Conservation (phyloP, 176 grass and related monocot genomes). For the Musa schizocarpa region DNA sequence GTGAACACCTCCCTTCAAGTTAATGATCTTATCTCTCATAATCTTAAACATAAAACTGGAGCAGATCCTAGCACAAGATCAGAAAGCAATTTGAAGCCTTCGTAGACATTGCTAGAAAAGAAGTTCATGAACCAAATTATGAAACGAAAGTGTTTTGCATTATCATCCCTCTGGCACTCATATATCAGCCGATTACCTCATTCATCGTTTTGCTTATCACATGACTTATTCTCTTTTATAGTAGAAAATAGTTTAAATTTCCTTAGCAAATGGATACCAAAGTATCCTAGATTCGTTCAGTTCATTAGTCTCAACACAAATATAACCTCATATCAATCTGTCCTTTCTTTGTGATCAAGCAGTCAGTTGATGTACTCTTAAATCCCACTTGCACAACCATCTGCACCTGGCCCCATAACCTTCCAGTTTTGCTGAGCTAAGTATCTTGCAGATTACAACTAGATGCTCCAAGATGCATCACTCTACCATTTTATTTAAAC, state of each 20-base stretch:
- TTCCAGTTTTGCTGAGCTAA: background rate
- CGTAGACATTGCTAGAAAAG: no score
- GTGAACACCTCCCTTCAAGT: background rate
- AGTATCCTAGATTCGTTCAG: background rate
- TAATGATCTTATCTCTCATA: background rate
- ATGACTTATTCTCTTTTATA: background rate
- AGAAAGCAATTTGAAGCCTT: background rate
- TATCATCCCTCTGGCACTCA: background rate
- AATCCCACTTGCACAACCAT: background rate
- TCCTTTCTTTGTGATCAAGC: background rate
- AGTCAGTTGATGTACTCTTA: background rate
- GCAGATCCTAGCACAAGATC: background rate
- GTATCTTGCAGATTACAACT: background rate
- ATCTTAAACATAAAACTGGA: background rate
- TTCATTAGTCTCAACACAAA: background rate
- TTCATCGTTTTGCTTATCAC: background rate
- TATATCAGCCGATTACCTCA: background rate
- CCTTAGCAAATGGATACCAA: background rate
- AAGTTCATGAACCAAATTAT: no score
- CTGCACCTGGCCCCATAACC: no score
- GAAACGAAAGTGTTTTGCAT: no score
- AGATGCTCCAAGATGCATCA: background rate
- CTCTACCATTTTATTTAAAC: background rate
- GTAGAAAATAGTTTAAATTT: background rate
- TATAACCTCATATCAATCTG: background rate